Percentiles rank a stretch among this genome's conserved stretches.
These are phyloP conservation scores for Plenodomus biglobosus DNA, from an alignment of 2,329 filamentous ascomycete species.

Conservation along the genomic window DNA sequence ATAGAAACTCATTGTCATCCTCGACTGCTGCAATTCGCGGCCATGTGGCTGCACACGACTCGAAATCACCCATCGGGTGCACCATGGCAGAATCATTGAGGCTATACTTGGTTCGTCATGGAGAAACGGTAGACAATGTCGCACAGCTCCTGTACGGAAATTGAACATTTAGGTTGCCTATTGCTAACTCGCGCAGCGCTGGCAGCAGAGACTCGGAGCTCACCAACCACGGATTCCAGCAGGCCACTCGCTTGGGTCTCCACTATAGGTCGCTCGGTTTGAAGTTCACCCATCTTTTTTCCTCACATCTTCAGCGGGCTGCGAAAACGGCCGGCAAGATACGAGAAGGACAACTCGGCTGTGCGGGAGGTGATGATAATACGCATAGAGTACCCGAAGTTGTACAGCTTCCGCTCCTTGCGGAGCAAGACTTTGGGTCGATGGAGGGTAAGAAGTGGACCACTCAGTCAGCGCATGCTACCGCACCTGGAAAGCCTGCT, in stretches of 20 bases:
- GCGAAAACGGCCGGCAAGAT: constrained; percentile 70
- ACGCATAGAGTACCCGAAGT: constrained; percentile 21
- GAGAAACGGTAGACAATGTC: constrained; percentile 88
- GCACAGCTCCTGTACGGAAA: constrained; percentile 66
- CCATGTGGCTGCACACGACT: constrained; percentile 20
- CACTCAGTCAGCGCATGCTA: constrained; percentile 42
- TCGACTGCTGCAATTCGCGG: not conserved
- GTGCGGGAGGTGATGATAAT: not conserved
- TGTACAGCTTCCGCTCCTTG: constrained; percentile 48
- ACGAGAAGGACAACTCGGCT: constrained; percentile 54
- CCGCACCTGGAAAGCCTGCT: constrained; percentile 42
- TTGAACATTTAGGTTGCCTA: not conserved
- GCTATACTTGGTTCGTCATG: constrained; percentile 80
- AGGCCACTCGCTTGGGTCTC: constrained; percentile 70
- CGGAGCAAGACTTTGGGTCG: constrained; percentile 74
- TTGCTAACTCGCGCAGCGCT: constrained; percentile 58
- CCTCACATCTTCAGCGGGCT: constrained; percentile 76
- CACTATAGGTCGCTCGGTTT: constrained; percentile 67
- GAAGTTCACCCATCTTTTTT: constrained; percentile 69
- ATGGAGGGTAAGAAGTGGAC: constrained; percentile 66
- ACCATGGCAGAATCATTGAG: constrained; percentile 51
- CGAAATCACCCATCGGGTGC: constrained; percentile 18
- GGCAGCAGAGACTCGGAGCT: constrained; percentile 78
- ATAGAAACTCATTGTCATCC: not conserved
- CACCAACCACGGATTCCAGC: constrained; percentile 78